Evolutionary conservation across 345 rosid genomes (phyloP).

Genomic region (Eucalyptus camaldulensis): DNA sequence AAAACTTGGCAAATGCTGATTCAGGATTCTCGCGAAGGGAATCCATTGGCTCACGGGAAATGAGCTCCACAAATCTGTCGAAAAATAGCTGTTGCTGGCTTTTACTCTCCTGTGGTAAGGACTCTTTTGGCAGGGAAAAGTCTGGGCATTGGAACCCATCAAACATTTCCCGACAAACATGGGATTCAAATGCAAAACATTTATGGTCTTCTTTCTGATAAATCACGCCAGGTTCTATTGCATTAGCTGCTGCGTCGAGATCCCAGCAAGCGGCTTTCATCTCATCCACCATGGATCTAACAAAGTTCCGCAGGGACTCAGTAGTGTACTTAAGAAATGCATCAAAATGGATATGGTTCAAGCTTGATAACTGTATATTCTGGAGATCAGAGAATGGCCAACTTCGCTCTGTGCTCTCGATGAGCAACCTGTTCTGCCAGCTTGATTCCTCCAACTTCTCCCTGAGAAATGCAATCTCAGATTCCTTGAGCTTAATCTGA

Average conservation of each 20-base stretch:
- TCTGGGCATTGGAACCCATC: constrained; percentile 8
- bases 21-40: constrained; percentile 6
- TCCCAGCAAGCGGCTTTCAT: constrained; percentile 25
- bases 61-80: constrained; percentile 6
- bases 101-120: not conserved
- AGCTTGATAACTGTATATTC: constrained; percentile 5
- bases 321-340: not conserved
- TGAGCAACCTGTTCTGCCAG: constrained; percentile 27
- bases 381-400: constrained; percentile 46
- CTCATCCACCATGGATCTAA: constrained; percentile 7
- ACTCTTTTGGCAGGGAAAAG: not conserved
- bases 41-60: constrained; percentile 6
- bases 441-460: constrained; percentile 19
- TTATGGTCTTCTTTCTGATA: constrained; percentile 14
- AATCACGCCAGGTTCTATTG: constrained; percentile 4
- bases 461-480: constrained; percentile 11
- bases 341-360: not conserved
- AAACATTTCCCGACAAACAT: constrained; percentile 16
- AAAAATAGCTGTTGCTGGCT: not conserved
- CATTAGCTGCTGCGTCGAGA: constrained; percentile 11
- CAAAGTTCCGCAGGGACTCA: constrained; percentile 16
- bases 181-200: constrained; percentile 17
- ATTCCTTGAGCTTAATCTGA: constrained; percentile 26
- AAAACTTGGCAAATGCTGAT: constrained; percentile 18
- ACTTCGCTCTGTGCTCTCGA: constrained; percentile 37